A percentile compares a stretch with the other conserved stretches of the same genome.
Evolutionary conservation across 2,329 filamentous ascomycete species (phyloP).

Genomic region (Diaporthe aspalathi): DNA sequence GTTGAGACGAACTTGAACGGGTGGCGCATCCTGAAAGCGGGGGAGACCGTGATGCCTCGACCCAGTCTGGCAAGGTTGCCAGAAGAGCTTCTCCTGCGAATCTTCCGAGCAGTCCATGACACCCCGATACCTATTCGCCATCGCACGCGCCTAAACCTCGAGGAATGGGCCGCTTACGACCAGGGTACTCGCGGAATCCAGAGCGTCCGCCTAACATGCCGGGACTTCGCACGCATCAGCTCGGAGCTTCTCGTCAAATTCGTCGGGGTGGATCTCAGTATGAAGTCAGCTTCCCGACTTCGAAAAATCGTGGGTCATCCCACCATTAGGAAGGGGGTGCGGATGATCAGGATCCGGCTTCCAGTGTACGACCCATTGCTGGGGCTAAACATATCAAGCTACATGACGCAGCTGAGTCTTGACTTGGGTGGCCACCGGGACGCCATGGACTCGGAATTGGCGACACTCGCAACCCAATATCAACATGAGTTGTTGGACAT

Average conservation of each 20-base stretch:
- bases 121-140: background rate
- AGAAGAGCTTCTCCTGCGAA: background rate
- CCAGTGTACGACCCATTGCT: background rate
- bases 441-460: background rate
- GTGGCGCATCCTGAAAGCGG: too few species aligned
- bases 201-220: background rate
- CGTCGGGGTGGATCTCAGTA: background rate
- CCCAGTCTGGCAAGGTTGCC: background rate
- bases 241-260: background rate
- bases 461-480: background rate
- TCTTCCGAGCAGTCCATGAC: background rate
- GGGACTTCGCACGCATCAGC: background rate
- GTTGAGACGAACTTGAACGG: too few species aligned
- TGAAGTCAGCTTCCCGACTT: background rate
- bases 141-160: background rate
- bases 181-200: background rate
- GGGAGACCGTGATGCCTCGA: background rate
- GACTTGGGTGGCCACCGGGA: accelerated
- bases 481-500: too few species aligned
- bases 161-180: background rate
- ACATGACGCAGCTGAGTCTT: background rate
- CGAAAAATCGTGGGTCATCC: background rate
- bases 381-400: too few species aligned
- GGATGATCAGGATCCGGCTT: background rate
- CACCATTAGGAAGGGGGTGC: background rate